phyloP scores from a whole-genome alignment of 1,284 basidiomycete species.

The Fomitopsis betulina region DNA sequence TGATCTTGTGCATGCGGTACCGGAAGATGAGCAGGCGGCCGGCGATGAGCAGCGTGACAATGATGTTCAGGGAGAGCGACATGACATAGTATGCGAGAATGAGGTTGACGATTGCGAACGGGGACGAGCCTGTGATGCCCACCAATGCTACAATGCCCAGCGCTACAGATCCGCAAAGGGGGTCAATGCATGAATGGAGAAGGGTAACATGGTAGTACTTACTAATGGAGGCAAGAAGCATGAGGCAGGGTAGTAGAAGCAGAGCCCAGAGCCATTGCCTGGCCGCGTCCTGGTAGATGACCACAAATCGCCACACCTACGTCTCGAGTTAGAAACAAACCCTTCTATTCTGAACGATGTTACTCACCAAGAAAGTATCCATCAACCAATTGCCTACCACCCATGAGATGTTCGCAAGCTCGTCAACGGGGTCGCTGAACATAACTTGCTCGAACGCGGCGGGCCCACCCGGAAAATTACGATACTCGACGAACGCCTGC shows the following conservation, averaged over 20 bases:
- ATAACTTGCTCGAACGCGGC: conserved; percentile 4
- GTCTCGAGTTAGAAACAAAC: background rate
- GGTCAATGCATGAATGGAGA: background rate
- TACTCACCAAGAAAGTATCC: background rate
- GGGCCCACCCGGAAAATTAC: conserved; percentile 8
- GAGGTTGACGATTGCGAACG: conserved; percentile 10
- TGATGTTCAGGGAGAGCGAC: conserved; percentile 11
- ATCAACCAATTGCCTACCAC: background rate
- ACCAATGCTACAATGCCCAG: background rate
- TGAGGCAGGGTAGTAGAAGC: background rate
- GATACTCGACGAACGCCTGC: conserved; percentile 8
- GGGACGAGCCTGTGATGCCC: conserved; percentile 1
- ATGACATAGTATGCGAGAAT: conserved; percentile 13
- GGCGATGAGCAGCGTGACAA: conserved; percentile 15
- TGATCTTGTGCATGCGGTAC: conserved; percentile 2
- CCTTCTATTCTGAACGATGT: background rate
- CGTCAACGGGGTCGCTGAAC: conserved; percentile 2
- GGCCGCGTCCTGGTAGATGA: background rate
- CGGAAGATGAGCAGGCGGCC: conserved; percentile 10
- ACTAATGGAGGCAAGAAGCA: background rate
- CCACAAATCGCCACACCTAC: background rate
- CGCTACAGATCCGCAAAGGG: background rate
- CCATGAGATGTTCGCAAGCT: background rate
- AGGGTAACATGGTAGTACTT: background rate
- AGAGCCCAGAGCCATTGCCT: background rate